These are phyloP conservation scores for Blastomyces emzantsi DNA, from an alignment of 2,329 filamentous ascomycete species.

Conservation along the genomic window DNA sequence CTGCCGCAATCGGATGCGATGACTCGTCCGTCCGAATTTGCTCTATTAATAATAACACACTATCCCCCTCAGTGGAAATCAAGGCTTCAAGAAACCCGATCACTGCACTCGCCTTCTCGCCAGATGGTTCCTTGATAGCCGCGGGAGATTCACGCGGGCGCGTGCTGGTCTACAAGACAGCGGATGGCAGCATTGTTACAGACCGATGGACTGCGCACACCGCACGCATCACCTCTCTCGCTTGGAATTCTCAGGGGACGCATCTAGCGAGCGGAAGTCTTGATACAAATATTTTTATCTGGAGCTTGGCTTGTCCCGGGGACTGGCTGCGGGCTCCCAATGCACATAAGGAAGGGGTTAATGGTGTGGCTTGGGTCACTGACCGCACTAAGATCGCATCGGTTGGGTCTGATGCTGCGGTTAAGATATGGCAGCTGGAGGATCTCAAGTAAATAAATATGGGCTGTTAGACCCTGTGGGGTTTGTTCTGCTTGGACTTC, in stretches of 20 bases:
- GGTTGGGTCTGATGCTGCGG: conserved; percentile 74
- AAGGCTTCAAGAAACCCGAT: conserved; percentile 62
- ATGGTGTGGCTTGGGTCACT: conserved; percentile 71
- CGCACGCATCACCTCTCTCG: conserved; percentile 55
- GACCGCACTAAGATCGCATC: conserved; percentile 61
- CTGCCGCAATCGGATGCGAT: conserved; percentile 68
- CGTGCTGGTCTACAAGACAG: conserved; percentile 68
- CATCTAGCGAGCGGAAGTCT: conserved; percentile 76
- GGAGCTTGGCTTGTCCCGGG: conserved; percentile 76
- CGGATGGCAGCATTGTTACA: conserved; percentile 62
- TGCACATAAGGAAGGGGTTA: conserved; percentile 93
- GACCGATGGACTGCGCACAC: conserved; percentile 70
- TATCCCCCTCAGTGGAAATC: conserved; percentile 52
- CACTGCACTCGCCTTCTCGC: conserved; percentile 75
- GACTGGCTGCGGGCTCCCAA: conserved; percentile 75
- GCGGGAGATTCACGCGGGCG: conserved; percentile 78
- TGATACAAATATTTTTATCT: conserved; percentile 87
- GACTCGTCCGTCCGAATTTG: conserved; percentile 70
- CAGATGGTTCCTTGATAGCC: conserved; percentile 66
- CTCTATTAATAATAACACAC: conserved; percentile 48
- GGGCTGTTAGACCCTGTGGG: background rate
- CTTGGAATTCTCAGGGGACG: conserved; percentile 70
- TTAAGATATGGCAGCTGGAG: conserved; percentile 77
- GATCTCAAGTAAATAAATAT: conserved; percentile 18
- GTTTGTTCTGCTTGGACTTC: background rate